phyloP scores from a whole-genome alignment of 371 early-diverging fungal genomes.

The Phascolomyces articulosus region DNA sequence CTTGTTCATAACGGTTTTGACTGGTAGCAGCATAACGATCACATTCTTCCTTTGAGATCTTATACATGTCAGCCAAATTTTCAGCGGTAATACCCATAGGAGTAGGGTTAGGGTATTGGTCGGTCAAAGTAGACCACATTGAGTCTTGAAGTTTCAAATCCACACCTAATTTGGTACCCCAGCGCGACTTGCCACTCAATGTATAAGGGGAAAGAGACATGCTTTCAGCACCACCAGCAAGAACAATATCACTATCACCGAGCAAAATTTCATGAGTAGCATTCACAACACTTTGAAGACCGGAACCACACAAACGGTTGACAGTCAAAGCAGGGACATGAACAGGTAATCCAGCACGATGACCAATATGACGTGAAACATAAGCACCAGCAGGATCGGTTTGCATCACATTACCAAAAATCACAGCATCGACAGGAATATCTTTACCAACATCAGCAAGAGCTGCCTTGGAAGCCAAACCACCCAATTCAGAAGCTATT shows the following conservation, averaged over 20 bases:
- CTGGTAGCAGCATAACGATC: constrained; percentile 85
- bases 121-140: constrained; percentile 83
- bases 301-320: constrained; percentile 96
- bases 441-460: constrained; percentile 73
- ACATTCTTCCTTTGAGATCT: constrained; percentile 81
- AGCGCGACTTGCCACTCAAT: constrained; percentile 73
- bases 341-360: constrained; percentile 83
- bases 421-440: constrained; percentile 83
- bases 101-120: constrained; percentile 81
- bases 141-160: constrained; percentile 90
- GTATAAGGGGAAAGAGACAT: constrained; percentile 93
- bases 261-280: constrained; percentile 88
- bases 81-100: constrained; percentile 98
- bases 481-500: constrained; percentile 89
- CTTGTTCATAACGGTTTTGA: constrained; percentile 85
- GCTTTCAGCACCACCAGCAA: constrained; percentile 93
- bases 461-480: constrained; percentile 90
- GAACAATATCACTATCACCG: constrained; percentile 85
- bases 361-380: constrained; percentile 93
- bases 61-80: constrained; percentile 86
- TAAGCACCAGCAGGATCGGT: constrained; percentile 85
- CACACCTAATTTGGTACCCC: constrained; percentile 86
- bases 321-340: constrained; percentile 87
- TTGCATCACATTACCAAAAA: constrained; percentile 95
- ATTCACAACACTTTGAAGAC: constrained; percentile 93